A percentile compares a stretch with the other conserved stretches of the same genome.
Evolutionary conservation across 2,329 filamentous ascomycete species (phyloP).

Genomic region (Colletotrichum tanaceti): DNA sequence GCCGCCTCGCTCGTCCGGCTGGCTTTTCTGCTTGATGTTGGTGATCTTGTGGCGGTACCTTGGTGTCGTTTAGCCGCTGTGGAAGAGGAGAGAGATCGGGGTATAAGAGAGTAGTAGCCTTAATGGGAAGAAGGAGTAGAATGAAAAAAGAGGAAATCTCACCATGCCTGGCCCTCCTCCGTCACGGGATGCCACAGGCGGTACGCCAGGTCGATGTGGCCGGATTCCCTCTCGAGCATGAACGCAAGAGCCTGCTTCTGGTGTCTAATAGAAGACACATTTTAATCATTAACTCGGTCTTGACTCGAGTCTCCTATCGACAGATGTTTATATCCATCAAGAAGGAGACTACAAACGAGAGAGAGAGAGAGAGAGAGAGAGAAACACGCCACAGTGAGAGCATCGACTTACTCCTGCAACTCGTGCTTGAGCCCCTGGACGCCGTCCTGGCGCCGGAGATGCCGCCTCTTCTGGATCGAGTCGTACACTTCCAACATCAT

Average conservation of each 20-base stretch:
- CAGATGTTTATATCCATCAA: not conserved
- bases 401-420: constrained; percentile 44
- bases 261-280: constrained; percentile 46
- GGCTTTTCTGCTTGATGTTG: constrained; percentile 46
- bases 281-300: not conserved
- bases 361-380: no score
- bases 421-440: constrained; percentile 42
- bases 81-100: no score
- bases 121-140: no score
- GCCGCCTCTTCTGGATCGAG: constrained; percentile 40
- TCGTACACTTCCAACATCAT: constrained; percentile 42
- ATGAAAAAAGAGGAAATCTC: constrained; percentile 13
- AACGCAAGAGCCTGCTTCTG: constrained; percentile 53
- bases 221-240: constrained; percentile 54
- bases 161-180: constrained; percentile 46
- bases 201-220: constrained; percentile 47
- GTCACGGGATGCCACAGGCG: constrained; percentile 49
- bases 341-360: no score
- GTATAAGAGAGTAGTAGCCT: no score
- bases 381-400: no score
- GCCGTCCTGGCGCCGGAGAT: constrained; percentile 41
- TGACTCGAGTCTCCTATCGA: accelerated
- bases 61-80: constrained; percentile 20
- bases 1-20: constrained; percentile 50
- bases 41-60: constrained; percentile 56